phyloP scores from a whole-genome alignment of 495 filamentous ascomycete species.

The Penicillium psychrofluorescens region DNA sequence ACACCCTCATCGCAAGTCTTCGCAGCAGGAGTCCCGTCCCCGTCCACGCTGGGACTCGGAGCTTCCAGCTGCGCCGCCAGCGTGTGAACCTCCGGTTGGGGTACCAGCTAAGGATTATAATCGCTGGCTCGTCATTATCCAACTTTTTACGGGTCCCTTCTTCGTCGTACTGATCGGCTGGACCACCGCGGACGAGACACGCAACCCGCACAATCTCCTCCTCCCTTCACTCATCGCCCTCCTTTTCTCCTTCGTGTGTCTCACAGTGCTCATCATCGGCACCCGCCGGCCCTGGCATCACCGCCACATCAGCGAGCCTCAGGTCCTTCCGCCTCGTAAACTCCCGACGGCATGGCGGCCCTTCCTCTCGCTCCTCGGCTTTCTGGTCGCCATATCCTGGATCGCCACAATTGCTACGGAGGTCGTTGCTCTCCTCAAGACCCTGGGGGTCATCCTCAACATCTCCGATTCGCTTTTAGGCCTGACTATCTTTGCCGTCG shows the following conservation, averaged over 20 bases:
- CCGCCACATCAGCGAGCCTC: background rate
- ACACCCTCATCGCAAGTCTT: constrained; percentile 11
- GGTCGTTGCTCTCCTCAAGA: constrained; percentile 91
- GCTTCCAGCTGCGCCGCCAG: constrained; percentile 22
- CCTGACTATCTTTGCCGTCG: constrained; percentile 92
- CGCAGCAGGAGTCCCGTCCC: constrained; percentile 3
- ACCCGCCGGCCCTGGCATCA: constrained; percentile 35
- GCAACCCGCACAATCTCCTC: constrained; percentile 45
- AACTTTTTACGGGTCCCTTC: constrained; percentile 81
- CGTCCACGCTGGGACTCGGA: constrained; percentile 37
- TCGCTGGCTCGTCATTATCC: constrained; percentile 78
- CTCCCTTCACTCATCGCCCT: constrained; percentile 61
- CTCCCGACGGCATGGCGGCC: constrained; percentile 58
- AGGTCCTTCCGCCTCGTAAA: constrained; percentile 22
- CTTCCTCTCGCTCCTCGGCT: constrained; percentile 82
- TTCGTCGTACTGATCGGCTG: constrained; percentile 74
- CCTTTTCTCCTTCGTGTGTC: constrained; percentile 56
- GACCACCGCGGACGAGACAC: constrained; percentile 55
- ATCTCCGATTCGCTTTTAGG: constrained; percentile 96
- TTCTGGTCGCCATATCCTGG: constrained; percentile 86
- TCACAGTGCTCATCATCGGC: constrained; percentile 54
- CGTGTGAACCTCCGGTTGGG: constrained; percentile 7
- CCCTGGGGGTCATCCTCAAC: constrained; percentile 82
- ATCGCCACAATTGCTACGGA: constrained; percentile 94
- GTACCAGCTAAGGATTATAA: constrained; percentile 59